Base-by-base conservation (phyloP, 768 basidiomycete species). In the Calocera viscosa region DNA sequence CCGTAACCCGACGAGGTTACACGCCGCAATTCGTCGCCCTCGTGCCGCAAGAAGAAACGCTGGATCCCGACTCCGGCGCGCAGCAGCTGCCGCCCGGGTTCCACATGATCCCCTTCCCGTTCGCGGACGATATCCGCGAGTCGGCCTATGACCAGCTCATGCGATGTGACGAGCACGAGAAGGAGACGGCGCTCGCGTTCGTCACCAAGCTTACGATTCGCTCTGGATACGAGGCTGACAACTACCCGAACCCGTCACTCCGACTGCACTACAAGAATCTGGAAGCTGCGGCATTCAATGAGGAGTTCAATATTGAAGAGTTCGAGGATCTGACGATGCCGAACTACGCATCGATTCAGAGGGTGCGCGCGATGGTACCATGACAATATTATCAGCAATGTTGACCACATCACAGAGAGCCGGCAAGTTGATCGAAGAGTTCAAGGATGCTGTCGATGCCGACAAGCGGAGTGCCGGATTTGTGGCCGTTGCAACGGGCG, bases 31-130 rank as follows among this genome's bases (percentile, higher is more conserved):
- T 97, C 72, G 94, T 88, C 68, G 87, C 89, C 0, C 76, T 98
- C 66, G 76, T 98, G 19, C 95, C 94, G 8, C 94, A 95, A 86
- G 86, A 82, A 67, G 92, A 96, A 74, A 82, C 82, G 60, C 70
- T 77, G 35, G 86, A 88, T 71, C 60, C 71, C 0, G 84, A 86
- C 34, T 82, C 81, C 11, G 91, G 90, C 7, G 89, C 85, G 80
- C 85, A 83, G 65, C 72, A 77, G 64, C 86, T 89, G 43, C 91
- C 96, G 35, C 85, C 90, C 1, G 96, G 96, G 3, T 89, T 98
- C 72, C 94, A 98, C 75, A 80, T 98, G 64, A 88, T 97, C 67
- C 88, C 89, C 17, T 75, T 97, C n/a, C 94, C 95, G 0, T 99
- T 90, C 74, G 89, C 90, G 2, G 96, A 99, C 73, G 96, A 99